These are phyloP conservation scores for Aegilops sharonensis DNA, from an alignment of 176 grass and related monocot species.

Conservation along the genomic window DNA sequence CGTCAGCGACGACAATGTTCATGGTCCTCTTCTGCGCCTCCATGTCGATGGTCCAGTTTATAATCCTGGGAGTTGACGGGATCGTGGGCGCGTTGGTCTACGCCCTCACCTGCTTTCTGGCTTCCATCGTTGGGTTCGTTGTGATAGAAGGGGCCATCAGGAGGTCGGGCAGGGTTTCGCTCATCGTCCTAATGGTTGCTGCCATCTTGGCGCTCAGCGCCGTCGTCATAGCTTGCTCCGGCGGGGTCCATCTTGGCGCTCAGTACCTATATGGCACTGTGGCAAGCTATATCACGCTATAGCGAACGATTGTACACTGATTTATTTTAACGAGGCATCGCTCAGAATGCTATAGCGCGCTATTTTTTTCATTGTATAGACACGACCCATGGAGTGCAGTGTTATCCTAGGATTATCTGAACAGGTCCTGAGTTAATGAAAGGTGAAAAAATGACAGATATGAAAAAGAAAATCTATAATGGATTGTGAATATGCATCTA, in stretches of 20 bases:
- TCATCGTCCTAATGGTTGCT: conserved; percentile 35
- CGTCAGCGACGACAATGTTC: conserved; percentile 36
- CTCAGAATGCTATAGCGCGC: no score
- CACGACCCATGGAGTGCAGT: not conserved
- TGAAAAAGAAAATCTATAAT: not conserved
- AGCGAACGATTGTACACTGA: no score
- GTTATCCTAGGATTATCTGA: not conserved
- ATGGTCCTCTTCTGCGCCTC: conserved; percentile 59
- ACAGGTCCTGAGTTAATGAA: not conserved
- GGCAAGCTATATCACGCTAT: no score
- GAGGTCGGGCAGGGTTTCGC: conserved; percentile 37
- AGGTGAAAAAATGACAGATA: not conserved
- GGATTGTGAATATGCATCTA: not conserved
- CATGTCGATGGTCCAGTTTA: conserved; percentile 63
- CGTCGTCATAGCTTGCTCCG: conserved; percentile 38
- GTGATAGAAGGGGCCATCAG: conserved; percentile 33
- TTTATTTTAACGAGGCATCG: no score
- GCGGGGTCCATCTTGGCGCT: not conserved
- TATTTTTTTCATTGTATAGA: not conserved
- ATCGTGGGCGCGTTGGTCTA: conserved; percentile 30
- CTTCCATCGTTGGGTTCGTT: conserved; percentile 33
- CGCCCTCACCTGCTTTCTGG: conserved; percentile 40
- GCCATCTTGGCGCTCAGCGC: conserved; percentile 41
- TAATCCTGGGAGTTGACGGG: conserved; percentile 42
- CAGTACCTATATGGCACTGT: no score